phyloP scores from a whole-genome alignment of 768 basidiomycete genomes.

The Russula compacta region DNA sequence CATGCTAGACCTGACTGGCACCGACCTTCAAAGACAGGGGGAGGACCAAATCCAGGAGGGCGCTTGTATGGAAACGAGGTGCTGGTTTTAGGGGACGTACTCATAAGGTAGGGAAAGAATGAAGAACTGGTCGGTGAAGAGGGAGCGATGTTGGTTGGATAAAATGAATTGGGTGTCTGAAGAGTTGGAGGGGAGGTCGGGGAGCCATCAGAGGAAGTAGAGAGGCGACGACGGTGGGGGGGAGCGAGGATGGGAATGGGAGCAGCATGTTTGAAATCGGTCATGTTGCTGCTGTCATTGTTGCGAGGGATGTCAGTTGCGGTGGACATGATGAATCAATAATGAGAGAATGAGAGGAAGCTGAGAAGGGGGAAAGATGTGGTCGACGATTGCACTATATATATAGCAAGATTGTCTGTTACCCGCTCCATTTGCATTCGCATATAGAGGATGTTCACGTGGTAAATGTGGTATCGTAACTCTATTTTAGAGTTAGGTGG shows the following conservation, averaged over 20 bases:
- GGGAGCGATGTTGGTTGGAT: conserved; percentile 5
- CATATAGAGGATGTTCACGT: background rate
- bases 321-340: conserved; percentile 17
- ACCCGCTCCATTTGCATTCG: background rate
- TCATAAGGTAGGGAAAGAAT: conserved; percentile 18
- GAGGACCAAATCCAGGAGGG: conserved; percentile 1
- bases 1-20: background rate
- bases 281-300: background rate
- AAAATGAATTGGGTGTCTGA: conserved; percentile 12
- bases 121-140: conserved; percentile 18
- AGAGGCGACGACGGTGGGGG: conserved; percentile 13
- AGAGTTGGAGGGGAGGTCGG: conserved; percentile 10
- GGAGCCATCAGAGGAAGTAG: conserved; percentile 15
- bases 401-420: background rate
- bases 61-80: conserved; percentile 14
- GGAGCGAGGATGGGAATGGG: conserved; percentile 17
- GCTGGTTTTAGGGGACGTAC: conserved; percentile 10
- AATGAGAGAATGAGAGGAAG: conserved; percentile 9
- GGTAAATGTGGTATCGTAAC: background rate
- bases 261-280: conserved; percentile 2
- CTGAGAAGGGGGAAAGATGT: background rate
- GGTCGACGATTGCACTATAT: background rate
- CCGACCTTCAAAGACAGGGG: conserved; percentile 20
- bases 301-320: conserved; percentile 2
- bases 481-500: conserved; percentile 9